phyloP scores from a whole-genome alignment of 805 yeast genomes.

The Jamesozyma jinghongensis region DNA sequence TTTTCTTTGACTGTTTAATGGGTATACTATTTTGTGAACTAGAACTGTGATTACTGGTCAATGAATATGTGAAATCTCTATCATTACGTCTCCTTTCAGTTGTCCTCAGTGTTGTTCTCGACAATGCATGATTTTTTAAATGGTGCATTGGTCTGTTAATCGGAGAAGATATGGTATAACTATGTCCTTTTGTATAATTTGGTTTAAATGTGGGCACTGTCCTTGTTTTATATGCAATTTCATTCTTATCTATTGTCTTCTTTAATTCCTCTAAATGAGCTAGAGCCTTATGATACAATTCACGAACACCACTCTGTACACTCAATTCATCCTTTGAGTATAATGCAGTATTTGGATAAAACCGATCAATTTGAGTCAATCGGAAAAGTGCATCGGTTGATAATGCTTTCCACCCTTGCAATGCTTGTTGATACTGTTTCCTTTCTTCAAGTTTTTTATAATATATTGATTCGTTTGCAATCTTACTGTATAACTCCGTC shows the following conservation, averaged over 20 bases:
- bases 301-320: slow-evolving; percentile 34
- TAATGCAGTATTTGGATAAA: slow-evolving; percentile 23
- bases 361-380: slow-evolving; percentile 43
- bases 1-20: slow-evolving; percentile 4
- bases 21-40: neutral
- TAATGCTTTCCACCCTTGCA: slow-evolving; percentile 67
- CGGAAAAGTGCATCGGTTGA: slow-evolving; percentile 52
- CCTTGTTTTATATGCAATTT: neutral
- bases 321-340: slow-evolving; percentile 40
- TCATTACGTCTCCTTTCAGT: no score
- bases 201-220: neutral
- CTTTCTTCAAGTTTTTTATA: slow-evolving; percentile 52
- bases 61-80: no score
- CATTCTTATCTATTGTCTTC: neutral
- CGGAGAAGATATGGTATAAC: slow-evolving; percentile 3
- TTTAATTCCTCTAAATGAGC: slow-evolving; percentile 35
- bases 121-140: no score
- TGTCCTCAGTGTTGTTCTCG: no score
- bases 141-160: no score
- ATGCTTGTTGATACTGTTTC: slow-evolving; percentile 43
- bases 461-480: slow-evolving; percentile 49
- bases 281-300: slow-evolving; percentile 30
- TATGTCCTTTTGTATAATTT: no score
- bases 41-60: neutral
- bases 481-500: slow-evolving; percentile 50